Percentiles rank a stretch among this genome's conserved stretches.
These are phyloP conservation scores for Peronospora belbahrii DNA, from an alignment of 352 stramenopile genomes.

Conservation along the genomic window DNA sequence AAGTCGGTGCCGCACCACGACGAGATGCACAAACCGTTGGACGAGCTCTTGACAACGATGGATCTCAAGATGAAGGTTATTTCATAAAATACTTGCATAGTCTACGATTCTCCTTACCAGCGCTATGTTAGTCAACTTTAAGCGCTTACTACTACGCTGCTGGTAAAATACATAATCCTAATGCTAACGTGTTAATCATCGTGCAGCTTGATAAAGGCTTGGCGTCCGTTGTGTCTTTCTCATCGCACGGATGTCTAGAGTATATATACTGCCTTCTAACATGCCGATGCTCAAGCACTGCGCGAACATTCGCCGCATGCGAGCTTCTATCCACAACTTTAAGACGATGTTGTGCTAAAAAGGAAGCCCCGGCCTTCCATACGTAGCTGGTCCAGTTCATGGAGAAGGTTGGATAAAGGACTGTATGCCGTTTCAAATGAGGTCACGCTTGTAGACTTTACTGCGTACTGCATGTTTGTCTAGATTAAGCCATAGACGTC, in stretches of 20 bases:
- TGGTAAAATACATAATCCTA: background rate
- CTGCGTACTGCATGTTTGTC: conserved; percentile 32
- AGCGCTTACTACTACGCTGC: background rate
- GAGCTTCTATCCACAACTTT: too few species aligned
- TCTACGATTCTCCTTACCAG: too few species aligned
- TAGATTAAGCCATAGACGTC: conserved; percentile 31
- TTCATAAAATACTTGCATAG: conserved; percentile 2
- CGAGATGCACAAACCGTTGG: conserved; percentile 27
- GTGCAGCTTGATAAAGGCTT: background rate
- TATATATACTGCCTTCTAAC: background rate
- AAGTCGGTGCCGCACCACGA: conserved; percentile 45
- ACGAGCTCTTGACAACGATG: conserved; percentile 16
- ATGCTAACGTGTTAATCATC: background rate
- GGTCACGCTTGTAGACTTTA: conserved; percentile 29
- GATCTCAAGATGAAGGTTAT: conserved; percentile 25
- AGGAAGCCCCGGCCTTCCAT: conserved; percentile 13
- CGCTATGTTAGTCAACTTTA: too few species aligned
- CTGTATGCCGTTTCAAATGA: conserved; percentile 21
- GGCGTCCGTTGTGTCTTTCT: background rate
- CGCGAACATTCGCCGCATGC: conserved; percentile 21
- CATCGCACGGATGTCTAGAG: background rate
- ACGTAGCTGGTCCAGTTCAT: conserved; percentile 26
- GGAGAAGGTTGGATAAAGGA: conserved; percentile 38
- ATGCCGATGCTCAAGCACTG: conserved; percentile 30
- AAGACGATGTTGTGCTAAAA: conserved; percentile 7